phyloP scores from a whole-genome alignment of 2,329 filamentous ascomycete genomes.

The Fusarium stilboides region DNA sequence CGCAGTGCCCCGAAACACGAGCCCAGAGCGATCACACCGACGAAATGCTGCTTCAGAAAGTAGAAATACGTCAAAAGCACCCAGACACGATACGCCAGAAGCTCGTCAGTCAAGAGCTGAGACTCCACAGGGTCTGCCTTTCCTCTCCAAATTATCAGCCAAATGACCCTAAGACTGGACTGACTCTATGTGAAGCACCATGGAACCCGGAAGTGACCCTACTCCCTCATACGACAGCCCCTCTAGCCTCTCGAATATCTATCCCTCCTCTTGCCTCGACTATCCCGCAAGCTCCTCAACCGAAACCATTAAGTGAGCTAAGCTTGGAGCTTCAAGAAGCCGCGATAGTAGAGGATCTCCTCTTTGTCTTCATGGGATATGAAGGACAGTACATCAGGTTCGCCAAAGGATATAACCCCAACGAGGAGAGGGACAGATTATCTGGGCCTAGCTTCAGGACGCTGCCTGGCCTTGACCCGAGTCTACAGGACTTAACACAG shows the following conservation, averaged over 20 bases:
- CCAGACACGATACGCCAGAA: conserved; percentile 62
- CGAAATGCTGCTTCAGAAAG: conserved; percentile 56
- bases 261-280: conserved; percentile 81
- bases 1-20: conserved; percentile 70
- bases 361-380: conserved; percentile 98
- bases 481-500: conserved; percentile 86
- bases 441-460: conserved; percentile 87
- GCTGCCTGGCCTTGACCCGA: conserved; percentile 88
- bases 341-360: conserved; percentile 87
- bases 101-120: conserved; percentile 62
- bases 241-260: conserved; percentile 77
- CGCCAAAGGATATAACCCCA: conserved; percentile 84
- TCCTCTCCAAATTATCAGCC: conserved; percentile 5
- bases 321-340: conserved; percentile 87
- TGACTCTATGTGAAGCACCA: conserved; percentile 56
- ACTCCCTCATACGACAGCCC: conserved; percentile 76
- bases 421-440: conserved; percentile 88
- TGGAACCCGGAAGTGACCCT: conserved; percentile 89
- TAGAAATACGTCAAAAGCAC: conserved; percentile 56
- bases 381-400: conserved; percentile 98
- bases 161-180: conserved; percentile 14
- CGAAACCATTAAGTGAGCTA: conserved; percentile 79
- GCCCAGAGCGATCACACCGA: conserved; percentile 69
- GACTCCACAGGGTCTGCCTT: conserved; percentile 63
- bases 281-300: conserved; percentile 79